phyloP scores from a whole-genome alignment of 1,139 yeast species.

The Saccharomyces hybrid region DNA sequence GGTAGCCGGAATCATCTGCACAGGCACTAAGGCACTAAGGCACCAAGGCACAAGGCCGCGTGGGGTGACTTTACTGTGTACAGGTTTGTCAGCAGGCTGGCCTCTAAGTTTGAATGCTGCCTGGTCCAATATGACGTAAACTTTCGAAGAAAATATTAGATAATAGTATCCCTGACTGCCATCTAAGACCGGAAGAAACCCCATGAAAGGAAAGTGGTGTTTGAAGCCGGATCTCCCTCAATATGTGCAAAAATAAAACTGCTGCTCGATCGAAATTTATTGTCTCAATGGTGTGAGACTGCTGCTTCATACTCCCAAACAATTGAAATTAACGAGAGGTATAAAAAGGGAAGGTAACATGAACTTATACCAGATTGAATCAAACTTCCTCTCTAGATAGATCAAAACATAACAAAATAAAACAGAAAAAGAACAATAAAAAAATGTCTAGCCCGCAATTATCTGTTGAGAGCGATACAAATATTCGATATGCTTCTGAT shows the following conservation, averaged over 20 bases:
- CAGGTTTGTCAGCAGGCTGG: background rate
- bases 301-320: too few relatives aligned
- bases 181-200: background rate
- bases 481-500: background rate
- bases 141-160: background rate
- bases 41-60: background rate
- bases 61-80: background rate
- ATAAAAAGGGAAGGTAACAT: too few relatives aligned
- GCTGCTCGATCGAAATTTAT: background rate
- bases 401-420: background rate
- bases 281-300: background rate
- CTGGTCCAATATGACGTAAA: background rate
- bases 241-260: background rate
- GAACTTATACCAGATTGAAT: too few relatives aligned
- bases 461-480: background rate
- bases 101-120: background rate
- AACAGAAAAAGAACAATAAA: background rate
- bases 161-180: background rate
- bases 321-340: too few relatives aligned
- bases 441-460: background rate
- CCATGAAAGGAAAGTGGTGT: background rate
- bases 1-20: background rate
- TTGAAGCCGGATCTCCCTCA: background rate
- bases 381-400: background rate
- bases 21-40: background rate